Evolutionary conservation across 495 filamentous ascomycete species (phyloP).

Genomic region (Aspergillus panamensis): DNA sequence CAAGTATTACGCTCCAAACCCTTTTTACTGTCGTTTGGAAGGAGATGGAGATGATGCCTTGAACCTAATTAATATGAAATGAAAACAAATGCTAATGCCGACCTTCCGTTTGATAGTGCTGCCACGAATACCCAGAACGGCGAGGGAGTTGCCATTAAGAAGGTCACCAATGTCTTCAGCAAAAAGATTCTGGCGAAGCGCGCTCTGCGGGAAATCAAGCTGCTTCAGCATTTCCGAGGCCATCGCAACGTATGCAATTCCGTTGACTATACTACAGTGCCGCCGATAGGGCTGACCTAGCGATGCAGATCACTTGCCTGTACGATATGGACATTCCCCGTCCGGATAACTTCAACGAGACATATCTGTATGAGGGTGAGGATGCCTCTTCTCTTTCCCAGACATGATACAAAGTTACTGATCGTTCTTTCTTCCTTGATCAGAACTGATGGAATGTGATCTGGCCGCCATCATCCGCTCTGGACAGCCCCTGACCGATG

Average conservation of each 20-base stretch:
- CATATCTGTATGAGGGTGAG: conserved; percentile 95
- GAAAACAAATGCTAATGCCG: conserved; percentile 3
- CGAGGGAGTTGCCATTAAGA: conserved; percentile 98
- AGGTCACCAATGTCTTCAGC: conserved; percentile 99
- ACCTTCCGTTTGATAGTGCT: conserved; percentile 52
- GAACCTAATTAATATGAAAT: background rate
- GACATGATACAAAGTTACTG: background rate
- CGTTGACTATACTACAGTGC: conserved; percentile 10
- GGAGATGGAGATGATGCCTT: background rate
- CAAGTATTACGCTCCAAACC: background rate
- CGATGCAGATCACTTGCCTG: conserved; percentile 84
- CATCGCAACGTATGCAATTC: conserved; percentile 62
- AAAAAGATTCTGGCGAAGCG: conserved; percentile 99
- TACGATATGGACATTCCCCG: conserved; percentile 99
- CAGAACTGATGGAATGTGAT: conserved; percentile 99
- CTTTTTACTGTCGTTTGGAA: background rate
- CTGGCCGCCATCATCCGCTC: conserved; percentile 97
- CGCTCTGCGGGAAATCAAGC: conserved; percentile 95
- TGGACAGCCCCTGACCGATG: conserved; percentile 92
- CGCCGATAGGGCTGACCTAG: conserved; percentile 27
- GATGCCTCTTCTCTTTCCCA: background rate
- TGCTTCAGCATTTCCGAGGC: conserved; percentile 95
- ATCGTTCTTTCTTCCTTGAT: conserved; percentile 9
- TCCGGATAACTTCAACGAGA: conserved; percentile 98
- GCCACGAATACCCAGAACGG: conserved; percentile 86